Base-by-base conservation (phyloP, 345 rosid species). In the Stellera chamaejasme region DNA sequence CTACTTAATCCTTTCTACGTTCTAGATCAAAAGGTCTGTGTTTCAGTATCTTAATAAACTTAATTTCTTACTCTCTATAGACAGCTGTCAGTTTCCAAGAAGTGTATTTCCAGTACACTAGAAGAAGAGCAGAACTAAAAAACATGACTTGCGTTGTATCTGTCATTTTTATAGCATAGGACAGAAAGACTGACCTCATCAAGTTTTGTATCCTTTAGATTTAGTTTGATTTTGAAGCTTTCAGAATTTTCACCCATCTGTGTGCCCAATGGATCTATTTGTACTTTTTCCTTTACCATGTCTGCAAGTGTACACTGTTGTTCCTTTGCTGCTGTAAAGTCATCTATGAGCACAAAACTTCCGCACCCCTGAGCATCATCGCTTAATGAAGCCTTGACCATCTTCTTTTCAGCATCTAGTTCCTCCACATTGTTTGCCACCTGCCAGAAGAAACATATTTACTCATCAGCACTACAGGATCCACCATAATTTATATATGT, bases 211-310 rank as follows among this genome's bases (percentile, higher is more conserved):
- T 73, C 68, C 69, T 56, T 48, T 27, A n/a, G 48, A 48, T 56
- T 49, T 32, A 81, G 65, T 69, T 66, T 69, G 26, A 65, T 62
- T 53, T 63, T 76, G 56, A 78, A 60, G 26, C 64, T 72, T 55
- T 77, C 70, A 52, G 64, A 66, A 54, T 75, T 75, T 50, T 64
- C 44, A 26, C 27, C 55, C 55, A 56, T 54, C 32, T 60, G 69
- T 27, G 54, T 19, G 27, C 71, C 66, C 44, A 43, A 44, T 5
- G 11, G 23, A 11, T 50, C 61, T 46, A 61, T 61, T 45, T 12
- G 51, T 10, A 43, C 39, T 45, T 25, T 10, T 51, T 67, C 70
- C 36, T 45, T 48, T 14, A 13, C 10, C 58, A 43, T 67, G 55
- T 59, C 55, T 48, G 42, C 23, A 1, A 48, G 61, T 26, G 50